Conservation (phyloP, 2,329 filamentous ascomycete genomes). For the Nemania sp. region DNA sequence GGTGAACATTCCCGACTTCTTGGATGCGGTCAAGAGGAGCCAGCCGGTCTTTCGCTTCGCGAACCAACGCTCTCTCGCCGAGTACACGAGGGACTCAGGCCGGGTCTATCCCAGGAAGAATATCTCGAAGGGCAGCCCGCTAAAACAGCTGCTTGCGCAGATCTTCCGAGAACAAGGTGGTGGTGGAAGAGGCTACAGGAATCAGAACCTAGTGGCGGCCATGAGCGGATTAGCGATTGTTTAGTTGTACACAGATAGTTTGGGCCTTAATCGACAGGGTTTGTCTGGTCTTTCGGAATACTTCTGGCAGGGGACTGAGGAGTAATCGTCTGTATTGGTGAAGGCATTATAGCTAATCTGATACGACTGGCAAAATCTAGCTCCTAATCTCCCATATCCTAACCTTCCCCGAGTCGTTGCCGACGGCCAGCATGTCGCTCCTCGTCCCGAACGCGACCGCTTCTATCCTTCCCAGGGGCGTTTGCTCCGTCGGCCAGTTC, state of each 20-base stretch:
- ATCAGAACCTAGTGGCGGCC: background rate
- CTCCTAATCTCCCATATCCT: conserved; percentile 88
- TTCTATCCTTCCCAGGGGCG: conserved; percentile 86
- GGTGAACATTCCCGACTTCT: conserved; percentile 64
- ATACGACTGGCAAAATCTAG: conserved; percentile 54
- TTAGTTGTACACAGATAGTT: background rate
- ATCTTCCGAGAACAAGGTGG: conserved; percentile 40
- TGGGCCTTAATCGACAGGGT: background rate
- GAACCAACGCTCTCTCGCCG: conserved; percentile 50
- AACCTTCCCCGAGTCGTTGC: conserved; percentile 89
- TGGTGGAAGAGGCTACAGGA: background rate
- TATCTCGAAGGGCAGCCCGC: conserved; percentile 56
- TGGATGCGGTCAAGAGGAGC: conserved; percentile 51
- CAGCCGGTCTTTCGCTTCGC: conserved; percentile 51
- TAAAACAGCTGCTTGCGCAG: conserved; percentile 53
- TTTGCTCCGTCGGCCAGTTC: conserved; percentile 95
- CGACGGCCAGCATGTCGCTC: conserved; percentile 82
- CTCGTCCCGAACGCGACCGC: conserved; percentile 75
- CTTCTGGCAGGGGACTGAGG: background rate
- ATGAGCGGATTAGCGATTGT: conserved; percentile 10
- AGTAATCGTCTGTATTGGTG: conserved; percentile 20
- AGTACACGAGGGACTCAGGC: conserved; percentile 52
- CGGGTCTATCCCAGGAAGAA: conserved; percentile 61
- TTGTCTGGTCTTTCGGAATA: background rate
- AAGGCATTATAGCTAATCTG: conserved; percentile 5